These are phyloP conservation scores for Penicillium simplicissimum DNA, from an alignment of 495 filamentous ascomycete genomes.

Conservation along the genomic window DNA sequence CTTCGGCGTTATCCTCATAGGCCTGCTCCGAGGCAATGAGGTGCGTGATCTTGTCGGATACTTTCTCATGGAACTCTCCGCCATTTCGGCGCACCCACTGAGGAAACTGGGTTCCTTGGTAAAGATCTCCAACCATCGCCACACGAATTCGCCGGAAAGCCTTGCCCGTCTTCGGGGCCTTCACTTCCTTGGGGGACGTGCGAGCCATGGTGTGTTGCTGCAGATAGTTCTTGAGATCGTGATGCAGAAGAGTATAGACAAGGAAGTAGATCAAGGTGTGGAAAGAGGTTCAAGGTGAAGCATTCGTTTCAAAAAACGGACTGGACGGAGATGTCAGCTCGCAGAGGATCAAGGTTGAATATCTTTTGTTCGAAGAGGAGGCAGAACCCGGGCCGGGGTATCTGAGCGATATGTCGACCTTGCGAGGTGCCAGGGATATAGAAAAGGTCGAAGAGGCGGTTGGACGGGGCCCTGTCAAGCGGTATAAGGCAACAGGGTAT, in stretches of 20 bases:
- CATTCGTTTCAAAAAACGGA: neutral
- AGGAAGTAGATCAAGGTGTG: neutral
- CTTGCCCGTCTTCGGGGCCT: conserved; percentile 33
- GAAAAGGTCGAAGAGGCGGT: neutral
- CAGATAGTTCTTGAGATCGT: neutral
- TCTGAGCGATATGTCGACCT: neutral
- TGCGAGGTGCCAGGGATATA: neutral
- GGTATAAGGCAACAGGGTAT: no score
- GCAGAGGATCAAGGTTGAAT: neutral
- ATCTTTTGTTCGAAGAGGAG: neutral
- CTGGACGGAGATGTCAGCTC: neutral
- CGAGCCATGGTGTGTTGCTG: neutral
- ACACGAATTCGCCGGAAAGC: conserved; percentile 31
- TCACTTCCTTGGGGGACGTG: neutral
- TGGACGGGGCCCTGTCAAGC: neutral
- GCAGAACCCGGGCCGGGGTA: neutral
- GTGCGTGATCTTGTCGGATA: conserved; percentile 56
- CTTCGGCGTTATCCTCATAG: conserved; percentile 43
- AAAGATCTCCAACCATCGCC: conserved; percentile 43
- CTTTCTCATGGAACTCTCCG: conserved; percentile 42
- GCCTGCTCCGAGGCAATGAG: conserved; percentile 56
- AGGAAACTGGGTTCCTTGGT: conserved; percentile 44
- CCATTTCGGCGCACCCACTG: conserved; percentile 57
- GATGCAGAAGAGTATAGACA: neutral
- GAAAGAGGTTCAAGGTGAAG: neutral